These are phyloP conservation scores for Fraxinus quadrangulata DNA, from an alignment of 257 asterid species.

Conservation along the genomic window DNA sequence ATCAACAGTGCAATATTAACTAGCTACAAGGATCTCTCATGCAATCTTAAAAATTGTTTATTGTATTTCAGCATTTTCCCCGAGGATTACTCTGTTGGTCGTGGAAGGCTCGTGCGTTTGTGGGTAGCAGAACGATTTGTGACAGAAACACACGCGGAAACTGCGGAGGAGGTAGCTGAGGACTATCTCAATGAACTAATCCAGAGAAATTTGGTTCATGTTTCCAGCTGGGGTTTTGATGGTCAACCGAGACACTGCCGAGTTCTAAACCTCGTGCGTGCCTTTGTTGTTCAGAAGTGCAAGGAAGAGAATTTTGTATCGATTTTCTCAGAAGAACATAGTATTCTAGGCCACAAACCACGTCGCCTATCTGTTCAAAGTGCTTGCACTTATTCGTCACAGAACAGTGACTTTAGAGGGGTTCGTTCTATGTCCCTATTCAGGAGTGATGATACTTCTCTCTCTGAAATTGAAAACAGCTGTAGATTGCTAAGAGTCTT, in stretches of 20 bases:
- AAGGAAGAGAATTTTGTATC: slow-evolving; percentile 39
- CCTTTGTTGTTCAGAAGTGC: slow-evolving; percentile 33
- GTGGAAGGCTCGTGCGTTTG: slow-evolving; percentile 47
- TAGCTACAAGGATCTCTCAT: slow-evolving; percentile 46
- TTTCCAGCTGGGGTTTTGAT: slow-evolving; percentile 34
- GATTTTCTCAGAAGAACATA: slow-evolving; percentile 6
- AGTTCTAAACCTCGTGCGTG: slow-evolving; percentile 25
- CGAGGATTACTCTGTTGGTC: slow-evolving; percentile 36
- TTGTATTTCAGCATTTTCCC: slow-evolving; percentile 49
- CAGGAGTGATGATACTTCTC: slow-evolving; percentile 15
- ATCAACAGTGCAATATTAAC: slow-evolving; percentile 26
- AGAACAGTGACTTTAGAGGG: not conserved
- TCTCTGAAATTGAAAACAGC: slow-evolving; percentile 3
- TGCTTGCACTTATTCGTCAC: not conserved
- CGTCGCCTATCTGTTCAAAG: slow-evolving; percentile 41
- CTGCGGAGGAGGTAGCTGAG: slow-evolving; percentile 47
- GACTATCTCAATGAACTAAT: slow-evolving; percentile 37
- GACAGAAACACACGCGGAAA: slow-evolving; percentile 6
- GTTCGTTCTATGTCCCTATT: slow-evolving; percentile 38
- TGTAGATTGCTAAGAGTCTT: slow-evolving; percentile 32
- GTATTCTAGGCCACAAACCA: slow-evolving; percentile 15
- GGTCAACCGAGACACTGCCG: slow-evolving; percentile 31
- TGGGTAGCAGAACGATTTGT: slow-evolving; percentile 59
- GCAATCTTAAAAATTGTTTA: slow-evolving; percentile 49
- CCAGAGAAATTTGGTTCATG: slow-evolving; percentile 40